Percentiles rank a stretch among this genome's conserved stretches.
Evolutionary conservation across 1,284 basidiomycete genomes (phyloP).

Genomic region (Ceratobasidium sp.): DNA sequence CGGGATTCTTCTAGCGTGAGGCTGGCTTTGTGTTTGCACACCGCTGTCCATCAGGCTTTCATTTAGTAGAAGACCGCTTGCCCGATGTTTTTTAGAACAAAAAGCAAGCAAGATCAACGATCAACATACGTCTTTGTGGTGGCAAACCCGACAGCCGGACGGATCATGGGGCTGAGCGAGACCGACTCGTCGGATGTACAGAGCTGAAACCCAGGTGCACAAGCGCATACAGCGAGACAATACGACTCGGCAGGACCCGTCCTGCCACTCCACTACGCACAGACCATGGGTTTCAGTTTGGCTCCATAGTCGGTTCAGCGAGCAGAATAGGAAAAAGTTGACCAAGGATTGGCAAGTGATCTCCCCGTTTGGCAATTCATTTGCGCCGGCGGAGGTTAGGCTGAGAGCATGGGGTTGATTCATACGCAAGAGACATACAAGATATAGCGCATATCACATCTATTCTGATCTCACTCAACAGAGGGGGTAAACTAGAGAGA

Average conservation of each 20-base stretch:
- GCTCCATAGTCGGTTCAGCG: too few relatives aligned
- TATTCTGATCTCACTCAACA: slow-evolving; percentile 39
- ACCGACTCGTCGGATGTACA: not conserved
- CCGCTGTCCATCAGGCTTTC: not conserved
- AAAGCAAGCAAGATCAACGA: too few relatives aligned
- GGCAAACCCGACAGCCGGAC: not conserved
- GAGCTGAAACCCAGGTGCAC: not conserved
- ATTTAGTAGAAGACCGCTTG: not conserved
- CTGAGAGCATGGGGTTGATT: not conserved
- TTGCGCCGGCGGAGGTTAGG: not conserved
- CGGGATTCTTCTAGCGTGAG: too few relatives aligned
- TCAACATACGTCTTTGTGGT: too few relatives aligned
- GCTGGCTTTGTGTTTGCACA: not conserved
- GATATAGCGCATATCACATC: slow-evolving; percentile 35
- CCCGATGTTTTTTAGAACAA: not conserved
- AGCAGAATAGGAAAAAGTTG: too few relatives aligned
- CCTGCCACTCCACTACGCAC: too few relatives aligned
- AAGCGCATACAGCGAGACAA: not conserved
- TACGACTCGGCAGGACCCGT: too few relatives aligned
- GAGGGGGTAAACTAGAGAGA: slow-evolving; percentile 36
- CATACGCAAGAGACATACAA: not conserved
- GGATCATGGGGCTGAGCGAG: not conserved
- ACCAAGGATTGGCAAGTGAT: too few relatives aligned
- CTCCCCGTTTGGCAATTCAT: not conserved
- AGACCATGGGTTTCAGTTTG: too few relatives aligned